Evolutionary conservation across 306 rosid genomes (phyloP).

Genomic region (Rosa multiflora): DNA sequence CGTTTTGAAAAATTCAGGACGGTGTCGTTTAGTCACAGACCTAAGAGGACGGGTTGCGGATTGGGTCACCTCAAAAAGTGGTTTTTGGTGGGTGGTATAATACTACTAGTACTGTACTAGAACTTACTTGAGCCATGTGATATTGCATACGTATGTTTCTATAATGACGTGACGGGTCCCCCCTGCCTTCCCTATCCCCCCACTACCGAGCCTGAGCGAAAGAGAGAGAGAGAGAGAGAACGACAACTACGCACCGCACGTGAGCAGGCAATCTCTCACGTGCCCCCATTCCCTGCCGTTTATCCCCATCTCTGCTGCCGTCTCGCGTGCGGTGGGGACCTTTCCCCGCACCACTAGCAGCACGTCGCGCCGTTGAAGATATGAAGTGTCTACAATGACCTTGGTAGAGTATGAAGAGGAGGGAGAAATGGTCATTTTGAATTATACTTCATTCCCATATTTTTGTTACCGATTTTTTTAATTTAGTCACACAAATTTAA

Average conservation of each 20-base stretch:
- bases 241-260: conserved; percentile 37
- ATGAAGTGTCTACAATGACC: background rate
- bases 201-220: background rate
- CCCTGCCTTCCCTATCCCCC: background rate
- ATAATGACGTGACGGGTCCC: conserved; percentile 41
- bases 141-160: conserved; percentile 24
- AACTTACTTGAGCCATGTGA: conserved; percentile 25
- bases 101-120: background rate
- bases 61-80: conserved; percentile 6
- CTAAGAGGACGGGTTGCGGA: background rate
- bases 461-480: too few species aligned
- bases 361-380: background rate
- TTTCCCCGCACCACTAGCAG: background rate
- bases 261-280: conserved; percentile 48
- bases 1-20: background rate
- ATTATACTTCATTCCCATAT: too few species aligned
- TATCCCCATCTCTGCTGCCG: conserved; percentile 23
- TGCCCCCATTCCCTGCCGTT: conserved; percentile 53
- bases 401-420: background rate
- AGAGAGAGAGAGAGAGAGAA: background rate
- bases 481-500: too few species aligned
- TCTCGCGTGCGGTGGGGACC: conserved; percentile 79
- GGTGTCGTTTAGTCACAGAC: background rate
- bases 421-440: too few species aligned
- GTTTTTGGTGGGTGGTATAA: conserved; percentile 12